A percentile compares a stretch with the other conserved stretches of the same genome.
phyloP scores from a whole-genome alignment of 2,329 filamentous ascomycete genomes.

The Thermoascus crustaceus region DNA sequence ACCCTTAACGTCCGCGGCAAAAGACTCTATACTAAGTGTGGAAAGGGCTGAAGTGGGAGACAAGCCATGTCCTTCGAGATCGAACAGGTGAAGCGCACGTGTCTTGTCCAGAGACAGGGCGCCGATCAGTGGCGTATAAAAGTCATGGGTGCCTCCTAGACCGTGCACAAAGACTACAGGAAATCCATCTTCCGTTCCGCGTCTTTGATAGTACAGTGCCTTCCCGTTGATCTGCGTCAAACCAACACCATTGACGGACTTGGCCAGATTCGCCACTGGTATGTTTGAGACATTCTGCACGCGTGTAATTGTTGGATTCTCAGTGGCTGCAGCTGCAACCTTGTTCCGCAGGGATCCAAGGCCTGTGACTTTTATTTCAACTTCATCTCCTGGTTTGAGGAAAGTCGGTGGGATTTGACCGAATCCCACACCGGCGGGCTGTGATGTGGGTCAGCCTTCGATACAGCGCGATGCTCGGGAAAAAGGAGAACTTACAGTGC shows the following conservation, averaged over 20 bases:
- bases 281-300: slow-evolving; percentile 17
- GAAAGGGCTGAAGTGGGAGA: slow-evolving; percentile 44
- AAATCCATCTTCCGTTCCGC: slow-evolving; percentile 19
- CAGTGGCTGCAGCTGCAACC: slow-evolving; percentile 21
- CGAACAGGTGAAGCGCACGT: slow-evolving; percentile 38
- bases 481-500: slow-evolving; percentile 26
- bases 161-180: slow-evolving; percentile 49
- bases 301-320: slow-evolving; percentile 19
- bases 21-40: slow-evolving; percentile 35
- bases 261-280: slow-evolving; percentile 22
- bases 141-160: slow-evolving; percentile 41
- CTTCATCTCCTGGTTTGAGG: slow-evolving; percentile 34
- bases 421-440: slow-evolving; percentile 41
- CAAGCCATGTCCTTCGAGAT: slow-evolving; percentile 50
- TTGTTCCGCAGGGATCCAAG: slow-evolving; percentile 37
- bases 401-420: slow-evolving; percentile 38
- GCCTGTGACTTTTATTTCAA: slow-evolving; percentile 35
- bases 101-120: slow-evolving; percentile 21
- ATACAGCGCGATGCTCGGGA: too few relatives aligned
- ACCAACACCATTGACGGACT: slow-evolving; percentile 20
- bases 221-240: slow-evolving; percentile 37
- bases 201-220: slow-evolving; percentile 30
- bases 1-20: slow-evolving; percentile 36
- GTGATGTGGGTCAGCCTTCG: neutral
- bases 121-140: slow-evolving; percentile 40